Evolutionary conservation across 768 basidiomycete genomes (phyloP), one percentile per base, ranked within the genome.

Genomic region (Podaxis sp.): DNA sequence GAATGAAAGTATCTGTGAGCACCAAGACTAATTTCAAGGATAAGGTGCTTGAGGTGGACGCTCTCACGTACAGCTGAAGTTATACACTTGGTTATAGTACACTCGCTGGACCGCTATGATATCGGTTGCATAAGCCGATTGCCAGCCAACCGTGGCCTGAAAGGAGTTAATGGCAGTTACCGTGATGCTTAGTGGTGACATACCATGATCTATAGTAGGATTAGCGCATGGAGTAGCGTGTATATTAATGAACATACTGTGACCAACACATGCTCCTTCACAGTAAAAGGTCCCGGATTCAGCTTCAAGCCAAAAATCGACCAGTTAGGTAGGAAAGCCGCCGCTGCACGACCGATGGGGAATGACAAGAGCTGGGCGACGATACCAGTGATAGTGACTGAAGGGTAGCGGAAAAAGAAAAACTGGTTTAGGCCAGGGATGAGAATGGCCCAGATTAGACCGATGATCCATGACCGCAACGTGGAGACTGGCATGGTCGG

Each of bases 221-320:
- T 64, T 17, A 64, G 55, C 22, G 50, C 56, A 43, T 13, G 43
- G 36, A 25, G 43, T 33, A 27, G 8, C 19, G 29, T 51, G 63
- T 33, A 49, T 8, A 61, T 43, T 37, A 43, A 19, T 51, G 40
- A 38, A 67, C 80, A 66, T 64, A 84, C 79, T 56, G 80, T 81
- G 65, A 83, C 78, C 64, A 84, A 70, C 52, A 90, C 91, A 70
- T 90, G 88, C 67, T 91, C 89, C 70, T 91, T 92, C 71, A 91
- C 84, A 2, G 82, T 82, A 74, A 92, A 92, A 1, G 84, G 88
- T 27, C 91, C 91, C 0, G 90, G 90, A 70, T 92, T 92, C 46
- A 92, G 68, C 4, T 81, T 75, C 53, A 87, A 64, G 9, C 88
- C 88, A 46, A 88, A 83, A 60, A 89, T 78, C 43, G 72, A 80